A percentile compares a stretch with the other conserved stretches of the same genome.
Conservation (phyloP, 1,284 basidiomycete genomes). For the Ceratobasidium sp. region DNA sequence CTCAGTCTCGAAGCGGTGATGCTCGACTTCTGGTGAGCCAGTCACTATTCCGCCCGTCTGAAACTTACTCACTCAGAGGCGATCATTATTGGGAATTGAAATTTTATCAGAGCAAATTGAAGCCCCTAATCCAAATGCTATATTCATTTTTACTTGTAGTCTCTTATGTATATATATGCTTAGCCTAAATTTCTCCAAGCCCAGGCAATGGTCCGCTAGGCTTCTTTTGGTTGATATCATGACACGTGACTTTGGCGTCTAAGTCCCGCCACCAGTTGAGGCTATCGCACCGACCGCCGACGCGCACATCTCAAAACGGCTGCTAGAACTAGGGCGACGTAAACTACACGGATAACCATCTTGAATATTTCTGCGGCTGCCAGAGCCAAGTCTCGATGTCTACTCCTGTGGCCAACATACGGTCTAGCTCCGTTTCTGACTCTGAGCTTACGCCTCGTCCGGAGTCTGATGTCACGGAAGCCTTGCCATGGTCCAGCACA, state of each 20-base stretch:
- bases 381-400: neutral
- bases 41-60: neutral
- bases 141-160: neutral
- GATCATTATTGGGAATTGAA: neutral
- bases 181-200: too few relatives aligned
- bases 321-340: too few relatives aligned
- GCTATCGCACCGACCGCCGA: too few relatives aligned
- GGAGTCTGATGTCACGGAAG: slow-evolving; percentile 25
- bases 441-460: slow-evolving; percentile 40
- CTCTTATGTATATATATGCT: neutral
- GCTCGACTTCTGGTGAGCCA: neutral
- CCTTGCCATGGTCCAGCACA: slow-evolving; percentile 20
- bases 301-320: too few relatives aligned
- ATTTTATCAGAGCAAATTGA: neutral
- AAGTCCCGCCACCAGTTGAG: too few relatives aligned
- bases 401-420: neutral
- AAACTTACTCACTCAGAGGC: neutral
- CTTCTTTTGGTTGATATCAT: neutral
- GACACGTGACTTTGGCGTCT: neutral
- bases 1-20: neutral
- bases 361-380: too few relatives aligned
- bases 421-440: slow-evolving; percentile 12
- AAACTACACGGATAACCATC: too few relatives aligned
- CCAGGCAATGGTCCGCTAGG: neutral
- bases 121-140: too few relatives aligned